Evolutionary conservation across 257 asterid species (phyloP).

Genomic region (Rubia yunnanensis): DNA sequence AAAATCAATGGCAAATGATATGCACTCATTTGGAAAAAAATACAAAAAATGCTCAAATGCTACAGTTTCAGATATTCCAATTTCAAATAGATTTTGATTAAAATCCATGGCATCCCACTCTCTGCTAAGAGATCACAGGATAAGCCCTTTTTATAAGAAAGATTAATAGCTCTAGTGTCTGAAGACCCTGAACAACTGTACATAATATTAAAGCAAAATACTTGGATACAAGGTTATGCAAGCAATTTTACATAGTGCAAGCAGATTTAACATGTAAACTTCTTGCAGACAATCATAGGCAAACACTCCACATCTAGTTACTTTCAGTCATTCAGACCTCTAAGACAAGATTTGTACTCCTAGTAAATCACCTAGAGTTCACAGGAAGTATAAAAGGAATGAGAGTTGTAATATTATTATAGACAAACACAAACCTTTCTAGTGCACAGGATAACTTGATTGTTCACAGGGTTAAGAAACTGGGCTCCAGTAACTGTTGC

Average conservation of each 20-base stretch:
- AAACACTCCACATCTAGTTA: neutral
- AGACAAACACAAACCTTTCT: constrained; percentile 45
- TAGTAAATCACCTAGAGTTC: neutral
- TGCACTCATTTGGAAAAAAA: neutral
- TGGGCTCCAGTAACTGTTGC: constrained; percentile 46
- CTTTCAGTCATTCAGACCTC: no score
- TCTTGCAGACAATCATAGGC: neutral
- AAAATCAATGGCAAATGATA: neutral
- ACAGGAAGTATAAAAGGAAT: neutral
- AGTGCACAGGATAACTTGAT: constrained; percentile 43
- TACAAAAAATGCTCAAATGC: neutral
- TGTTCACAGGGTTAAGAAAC: constrained; percentile 56
- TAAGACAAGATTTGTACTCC: neutral
- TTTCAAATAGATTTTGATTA: neutral
- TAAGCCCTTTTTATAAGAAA: neutral
- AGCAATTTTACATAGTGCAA: neutral
- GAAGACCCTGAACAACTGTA: no score
- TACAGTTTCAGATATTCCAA: neutral
- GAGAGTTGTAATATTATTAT: neutral
- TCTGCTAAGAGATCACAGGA: neutral
- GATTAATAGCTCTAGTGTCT: no score
- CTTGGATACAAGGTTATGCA: neutral
- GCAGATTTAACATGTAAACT: neutral
- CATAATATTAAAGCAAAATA: neutral
- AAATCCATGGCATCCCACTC: neutral